Base-by-base conservation (phyloP, 2,329 filamentous ascomycete species). In the Ceratocystiopsis minuta region DNA sequence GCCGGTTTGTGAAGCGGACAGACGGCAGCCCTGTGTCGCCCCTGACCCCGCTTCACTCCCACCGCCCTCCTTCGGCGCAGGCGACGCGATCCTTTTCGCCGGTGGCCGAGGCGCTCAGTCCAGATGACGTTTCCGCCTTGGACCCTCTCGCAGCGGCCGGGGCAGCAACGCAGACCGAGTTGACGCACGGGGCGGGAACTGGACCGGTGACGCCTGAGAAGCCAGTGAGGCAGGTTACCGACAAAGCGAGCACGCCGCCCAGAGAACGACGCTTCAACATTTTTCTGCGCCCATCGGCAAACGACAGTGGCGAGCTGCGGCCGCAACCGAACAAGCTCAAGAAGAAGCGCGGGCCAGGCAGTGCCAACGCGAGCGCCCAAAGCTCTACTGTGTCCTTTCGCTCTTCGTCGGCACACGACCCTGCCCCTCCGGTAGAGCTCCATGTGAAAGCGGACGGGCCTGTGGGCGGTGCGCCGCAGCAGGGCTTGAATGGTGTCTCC, bases 361-460 rank as follows among this genome's bases (percentile, higher is more conserved):
- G 82, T 53, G 62, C 80, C 17, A 87, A 85, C 51, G 79, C 78
- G 16, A 95, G 88, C 55, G 87, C 88, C 0, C 86, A 94, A 49
- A 95, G 87, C 54, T 96, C 90, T 15, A 80, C 74, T 7, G 74
- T 81, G 15, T 95, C 87, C 9, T 64, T 93, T 15, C 57, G 63
- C 6, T 59, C 65, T 10, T 60, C 66, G 34, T 66, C 64, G 13
- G 57, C 61, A 36, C 24, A 28, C 6, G 24, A 28, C 24, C 6
- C 24, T 28, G 6, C 24, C 11, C 4, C 7, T 7, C 24, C 24
- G 24, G 2, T 10, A 28, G 24, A 28, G 24, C 2, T 28, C 11
- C 24, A 28, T 10, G 24, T 28, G 24, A 28, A 28, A 10, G 2
- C 24, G 2, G 24, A 28, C 5, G 24, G 6, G 24, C 11, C 24